Evolutionary conservation across 2,329 filamentous ascomycete genomes (phyloP).

Genomic region (Fusarium setosum): DNA sequence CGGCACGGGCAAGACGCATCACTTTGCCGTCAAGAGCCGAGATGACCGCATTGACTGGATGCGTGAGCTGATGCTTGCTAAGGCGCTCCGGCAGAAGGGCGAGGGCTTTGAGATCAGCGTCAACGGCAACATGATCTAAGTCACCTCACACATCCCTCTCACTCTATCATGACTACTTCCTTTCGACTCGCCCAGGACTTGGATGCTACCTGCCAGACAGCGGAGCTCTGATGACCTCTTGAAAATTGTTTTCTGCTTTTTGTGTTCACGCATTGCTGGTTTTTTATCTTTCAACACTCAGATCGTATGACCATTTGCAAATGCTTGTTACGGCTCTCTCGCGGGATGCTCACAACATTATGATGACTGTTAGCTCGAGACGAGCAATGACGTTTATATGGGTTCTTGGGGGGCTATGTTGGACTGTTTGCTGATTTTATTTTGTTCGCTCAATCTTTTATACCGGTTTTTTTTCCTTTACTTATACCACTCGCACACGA

Average conservation of each 20-base stretch:
- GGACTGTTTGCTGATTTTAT: conserved; percentile 10
- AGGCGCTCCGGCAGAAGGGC: conserved; percentile 85
- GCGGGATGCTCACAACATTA: conserved; percentile 44
- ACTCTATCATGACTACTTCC: not conserved
- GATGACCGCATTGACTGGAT: conserved; percentile 98
- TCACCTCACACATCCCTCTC: not conserved
- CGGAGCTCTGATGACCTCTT: not conserved
- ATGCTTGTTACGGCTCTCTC: conserved; percentile 42
- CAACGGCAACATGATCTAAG: conserved; percentile 80
- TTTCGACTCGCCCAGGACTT: not conserved
- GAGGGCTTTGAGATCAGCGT: conserved; percentile 86
- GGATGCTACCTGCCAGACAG: conserved; percentile 3
- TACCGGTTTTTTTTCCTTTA: not conserved
- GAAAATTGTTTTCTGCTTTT: conserved; percentile 8
- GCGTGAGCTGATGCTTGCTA: conserved; percentile 91
- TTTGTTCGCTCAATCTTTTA: conserved; percentile 17
- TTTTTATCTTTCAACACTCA: conserved; percentile 24
- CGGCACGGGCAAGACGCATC: conserved; percentile 84
- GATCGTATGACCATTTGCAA: conserved; percentile 39
- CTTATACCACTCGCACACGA: conserved; percentile 35
- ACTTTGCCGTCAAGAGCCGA: conserved; percentile 88
- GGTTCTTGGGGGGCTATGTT: not conserved
- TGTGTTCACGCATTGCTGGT: conserved; percentile 16
- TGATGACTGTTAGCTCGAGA: conserved; percentile 42
- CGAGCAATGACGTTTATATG: conserved; percentile 38